Base-by-base conservation (phyloP, 176 grass and related monocot species). In the Secale cereale region DNA sequence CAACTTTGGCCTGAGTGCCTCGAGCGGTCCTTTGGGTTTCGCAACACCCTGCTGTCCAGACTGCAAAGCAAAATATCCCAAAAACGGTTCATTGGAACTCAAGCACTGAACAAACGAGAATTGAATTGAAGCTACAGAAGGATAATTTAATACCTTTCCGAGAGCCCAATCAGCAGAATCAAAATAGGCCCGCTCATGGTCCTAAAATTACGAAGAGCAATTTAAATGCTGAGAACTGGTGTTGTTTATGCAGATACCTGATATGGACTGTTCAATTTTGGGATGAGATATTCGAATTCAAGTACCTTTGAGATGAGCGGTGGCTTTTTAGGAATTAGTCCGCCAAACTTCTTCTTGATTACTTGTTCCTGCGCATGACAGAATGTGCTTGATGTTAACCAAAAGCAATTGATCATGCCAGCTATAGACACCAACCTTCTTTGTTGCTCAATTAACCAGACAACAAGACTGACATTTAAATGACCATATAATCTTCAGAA, bases 131-230 rank as follows among this genome's bases (percentile, higher is more conserved):
- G 65, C 19, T 54, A 84, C 19, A 79, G 4, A 52, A 77, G 50
- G 32, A n/a, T 33, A 40, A 13, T 30, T 59, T 20, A 14, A 39
- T 91, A 97, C 94, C 89, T 97, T 97, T 82, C 94, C 94, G 71
- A 97, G 78, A 89, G 92, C 92, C 94, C 94, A 97, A 78, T 97
- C 94, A 65, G 94, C 94, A 85, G 94, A 97, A 89, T 97, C 94
- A 71, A 97, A 97, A 70, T 94, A 97, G 30, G 94, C 94, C 61
- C 94, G 92, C 45, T 97, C 94, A 73, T 97, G 92, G 81, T 97
- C 94, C 94, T 97, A 64, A 74, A 88, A 41, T 82, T 30, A 87
- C 16, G 57, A 26, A 88, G 59, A 81, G 27, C 22, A 82, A 64
- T 22, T 82, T 75, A 40, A 60, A 60, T 77, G 45, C 71, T 37